Percentiles rank a stretch among this genome's conserved stretches.
These are phyloP conservation scores for Cadophora sp. DNA, from an alignment of 2,329 filamentous ascomycete genomes.

Conservation along the genomic window DNA sequence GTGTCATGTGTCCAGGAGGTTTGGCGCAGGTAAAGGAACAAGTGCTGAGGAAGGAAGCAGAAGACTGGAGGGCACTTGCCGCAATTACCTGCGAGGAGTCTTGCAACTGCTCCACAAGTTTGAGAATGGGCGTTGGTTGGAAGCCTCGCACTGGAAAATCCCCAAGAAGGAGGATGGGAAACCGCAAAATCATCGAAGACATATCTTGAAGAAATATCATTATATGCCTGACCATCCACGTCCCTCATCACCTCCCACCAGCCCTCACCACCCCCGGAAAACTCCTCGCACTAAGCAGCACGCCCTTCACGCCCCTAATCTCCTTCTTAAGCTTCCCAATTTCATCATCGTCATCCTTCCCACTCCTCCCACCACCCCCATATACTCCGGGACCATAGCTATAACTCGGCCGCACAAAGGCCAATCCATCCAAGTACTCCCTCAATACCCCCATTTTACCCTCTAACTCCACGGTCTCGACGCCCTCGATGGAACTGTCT, in stretches of 20 bases:
- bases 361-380: slow-evolving; percentile 27
- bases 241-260: slow-evolving; percentile 10
- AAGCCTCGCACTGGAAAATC: too few species aligned
- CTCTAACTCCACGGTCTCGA: slow-evolving; percentile 35
- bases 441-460: slow-evolving; percentile 56
- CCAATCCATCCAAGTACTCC: slow-evolving; percentile 69
- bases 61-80: too few species aligned
- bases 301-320: slow-evolving; percentile 80
- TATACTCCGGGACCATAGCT: slow-evolving; percentile 39
- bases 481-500: slow-evolving; percentile 38
- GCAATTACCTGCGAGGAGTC: too few species aligned
- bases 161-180: too few species aligned
- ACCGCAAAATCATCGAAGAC: too few species aligned
- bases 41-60: too few species aligned
- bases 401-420: slow-evolving; percentile 50
- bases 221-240: slow-evolving; percentile 43
- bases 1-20: too few species aligned
- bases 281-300: slow-evolving; percentile 75
- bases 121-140: too few species aligned
- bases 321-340: slow-evolving; percentile 75
- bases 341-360: slow-evolving; percentile 68
- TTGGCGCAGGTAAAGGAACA: too few species aligned
- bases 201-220: background rate
- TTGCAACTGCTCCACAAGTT: too few species aligned
- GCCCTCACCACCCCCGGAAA: slow-evolving; percentile 59